Evolutionary conservation across 2,329 filamentous ascomycete genomes (phyloP), one percentile per base, ranked within the genome.

Genomic region (Aureobasidium sp.): DNA sequence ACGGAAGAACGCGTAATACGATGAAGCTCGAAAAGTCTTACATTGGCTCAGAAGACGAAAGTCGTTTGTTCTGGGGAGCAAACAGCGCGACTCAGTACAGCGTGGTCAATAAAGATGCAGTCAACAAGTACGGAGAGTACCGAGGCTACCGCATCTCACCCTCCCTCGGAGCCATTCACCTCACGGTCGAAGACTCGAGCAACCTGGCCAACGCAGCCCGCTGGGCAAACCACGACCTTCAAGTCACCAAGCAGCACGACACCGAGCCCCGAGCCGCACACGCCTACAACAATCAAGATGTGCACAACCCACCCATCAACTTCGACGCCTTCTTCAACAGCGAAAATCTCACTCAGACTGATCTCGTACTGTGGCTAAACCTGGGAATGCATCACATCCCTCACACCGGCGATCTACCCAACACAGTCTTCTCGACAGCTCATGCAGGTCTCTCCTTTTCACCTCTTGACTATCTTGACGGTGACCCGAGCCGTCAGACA

Each of bases 301-400:
- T 73, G 19, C 68, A 70, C 48, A 74, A 76, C 62, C 77, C 77
- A 8, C 73, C 75, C 56, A 72, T 78, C 19, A 74, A 79, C 66
- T 80, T 80, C 63, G 62, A 64, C 53, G 72, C 74, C 53, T 77
- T 77, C 67, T 75, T 79, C 60, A 66, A 80, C 63, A 74, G 72
- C 49, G 76, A 81, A 66, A 70, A 64, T 11, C 67, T 79, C 3
- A 66, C 70, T 44, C 73, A 80, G 60, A 75, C 78, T 67, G 78
- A 79, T 60, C 62, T 81, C 14, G 80, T 83, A 2, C 59, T 83
- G 14, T 84, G 78, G 76, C 74, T 84, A 63, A 84, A 81, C 62
- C 67, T 81, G 8, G 82, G 82, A 17, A 84, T 81, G 78, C 81
- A 85, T 66, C 82, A 85, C 67, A 70, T 83, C n/a, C 79, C 82